Conservation (phyloP, 805 yeast species). For the Maudiozyma turicensis region DNA sequence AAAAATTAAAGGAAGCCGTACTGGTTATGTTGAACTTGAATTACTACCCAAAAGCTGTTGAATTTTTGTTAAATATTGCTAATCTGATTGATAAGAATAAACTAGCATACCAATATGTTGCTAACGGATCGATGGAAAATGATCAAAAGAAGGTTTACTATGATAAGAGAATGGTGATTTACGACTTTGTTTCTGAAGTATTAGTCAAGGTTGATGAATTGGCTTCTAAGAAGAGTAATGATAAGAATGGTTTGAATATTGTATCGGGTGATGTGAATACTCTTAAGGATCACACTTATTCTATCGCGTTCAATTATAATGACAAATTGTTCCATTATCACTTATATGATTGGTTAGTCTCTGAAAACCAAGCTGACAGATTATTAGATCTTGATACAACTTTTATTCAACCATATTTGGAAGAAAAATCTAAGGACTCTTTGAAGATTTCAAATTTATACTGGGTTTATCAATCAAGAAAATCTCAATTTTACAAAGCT, state of each 20-base stretch:
- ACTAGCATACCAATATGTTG: conserved; percentile 45
- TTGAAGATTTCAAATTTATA: conserved; percentile 69
- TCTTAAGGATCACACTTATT: conserved; percentile 63
- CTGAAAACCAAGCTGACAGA: conserved; percentile 66
- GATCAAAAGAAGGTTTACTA: conserved; percentile 44
- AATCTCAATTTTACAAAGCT: conserved; percentile 71
- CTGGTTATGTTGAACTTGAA: conserved; percentile 68
- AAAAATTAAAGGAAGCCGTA: conserved; percentile 72
- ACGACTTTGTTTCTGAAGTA: conserved; percentile 65
- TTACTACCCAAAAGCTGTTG: conserved; percentile 77
- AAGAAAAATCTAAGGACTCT: conserved; percentile 53
- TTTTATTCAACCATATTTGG: conserved; percentile 66
- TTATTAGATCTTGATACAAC: conserved; percentile 75
- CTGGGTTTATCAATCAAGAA: conserved; percentile 83
- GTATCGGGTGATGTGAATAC: conserved; percentile 29
- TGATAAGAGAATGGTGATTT: conserved; percentile 48
- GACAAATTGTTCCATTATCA: conserved; percentile 89
- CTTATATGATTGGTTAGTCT: conserved; percentile 84
- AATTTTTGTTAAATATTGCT: conserved; percentile 70
- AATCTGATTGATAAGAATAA: conserved; percentile 54
- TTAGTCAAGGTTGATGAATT: conserved; percentile 61
- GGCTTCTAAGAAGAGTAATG: conserved; percentile 34
- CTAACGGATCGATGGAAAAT: conserved; percentile 39
- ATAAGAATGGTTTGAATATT: conserved; percentile 1
- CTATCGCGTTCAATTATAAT: conserved; percentile 57